Percentiles rank a stretch among this genome's conserved stretches.
phyloP scores from a whole-genome alignment of 371 early-diverging fungal species.

The Mucor irregularis region DNA sequence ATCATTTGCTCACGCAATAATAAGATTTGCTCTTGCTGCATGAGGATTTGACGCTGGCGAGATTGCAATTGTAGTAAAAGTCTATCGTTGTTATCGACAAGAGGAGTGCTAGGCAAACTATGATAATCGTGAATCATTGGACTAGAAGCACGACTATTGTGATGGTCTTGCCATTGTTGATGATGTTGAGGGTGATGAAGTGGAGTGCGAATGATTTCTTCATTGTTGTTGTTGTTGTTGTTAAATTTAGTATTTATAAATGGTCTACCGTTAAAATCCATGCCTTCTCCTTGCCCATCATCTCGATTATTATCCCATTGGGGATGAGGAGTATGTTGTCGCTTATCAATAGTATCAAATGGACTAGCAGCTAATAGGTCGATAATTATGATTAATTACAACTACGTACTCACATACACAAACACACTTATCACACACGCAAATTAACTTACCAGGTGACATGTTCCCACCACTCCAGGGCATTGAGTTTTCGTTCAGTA shows the following conservation, averaged over 20 bases:
- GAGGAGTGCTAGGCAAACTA: constrained; percentile 13
- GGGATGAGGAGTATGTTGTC: constrained; percentile 11
- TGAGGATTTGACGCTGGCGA: constrained; percentile 42
- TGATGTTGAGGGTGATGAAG: background rate
- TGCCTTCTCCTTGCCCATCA: background rate
- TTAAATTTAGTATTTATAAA: background rate
- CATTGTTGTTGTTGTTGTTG: background rate
- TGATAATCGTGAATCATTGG: background rate
- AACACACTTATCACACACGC: no score
- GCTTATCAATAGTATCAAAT: constrained; percentile 2
- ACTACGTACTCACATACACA: no score
- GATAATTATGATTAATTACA: no score
- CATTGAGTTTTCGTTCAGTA: constrained; percentile 25
- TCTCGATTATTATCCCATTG: background rate
- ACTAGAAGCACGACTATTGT: constrained; percentile 4
- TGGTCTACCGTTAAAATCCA: background rate
- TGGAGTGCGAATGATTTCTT: background rate
- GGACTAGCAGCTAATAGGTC: background rate
- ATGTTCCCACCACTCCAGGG: constrained; percentile 22
- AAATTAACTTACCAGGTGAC: constrained; percentile 14
- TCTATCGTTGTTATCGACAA: constrained; percentile 22
- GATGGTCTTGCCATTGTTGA: background rate
- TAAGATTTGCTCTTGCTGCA: constrained; percentile 46
- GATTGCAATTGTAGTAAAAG: constrained; percentile 41
- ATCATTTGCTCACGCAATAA: constrained; percentile 45